These are phyloP conservation scores for Nothopassalora personata DNA, from an alignment of 2,329 filamentous ascomycete genomes.

Conservation along the genomic window DNA sequence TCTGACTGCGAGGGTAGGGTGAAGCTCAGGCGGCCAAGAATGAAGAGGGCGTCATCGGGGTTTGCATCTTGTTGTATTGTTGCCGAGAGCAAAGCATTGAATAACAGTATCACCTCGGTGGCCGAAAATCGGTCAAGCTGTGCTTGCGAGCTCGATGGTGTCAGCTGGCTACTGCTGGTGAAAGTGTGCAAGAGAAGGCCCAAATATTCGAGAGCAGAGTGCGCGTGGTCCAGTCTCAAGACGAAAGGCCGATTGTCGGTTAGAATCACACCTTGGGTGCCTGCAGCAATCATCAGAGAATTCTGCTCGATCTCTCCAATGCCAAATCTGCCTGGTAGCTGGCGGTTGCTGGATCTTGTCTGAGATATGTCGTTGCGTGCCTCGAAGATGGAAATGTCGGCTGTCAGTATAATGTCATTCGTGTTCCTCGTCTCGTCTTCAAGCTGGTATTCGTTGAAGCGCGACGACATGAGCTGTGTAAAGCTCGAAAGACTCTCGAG, in stretches of 20 bases:
- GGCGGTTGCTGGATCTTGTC: neutral
- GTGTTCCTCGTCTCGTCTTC: constrained; percentile 80
- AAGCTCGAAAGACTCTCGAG: constrained; percentile 67
- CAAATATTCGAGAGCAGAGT: constrained; percentile 74
- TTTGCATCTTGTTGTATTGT: constrained; percentile 25
- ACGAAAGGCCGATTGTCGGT: constrained; percentile 73
- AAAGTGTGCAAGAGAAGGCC: constrained; percentile 70
- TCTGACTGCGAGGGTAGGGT: constrained; percentile 55
- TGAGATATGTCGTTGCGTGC: neutral
- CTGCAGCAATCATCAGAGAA: constrained; percentile 37
- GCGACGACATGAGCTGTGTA: constrained; percentile 67
- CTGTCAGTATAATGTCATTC: constrained; percentile 66
- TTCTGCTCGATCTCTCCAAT: constrained; percentile 2
- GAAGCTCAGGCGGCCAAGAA: constrained; percentile 48
- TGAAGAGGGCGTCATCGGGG: constrained; percentile 38
- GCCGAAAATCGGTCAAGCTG: constrained; percentile 55
- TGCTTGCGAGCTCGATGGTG: constrained; percentile 10
- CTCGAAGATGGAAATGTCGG: constrained; percentile 60
- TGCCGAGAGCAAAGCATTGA: constrained; percentile 61
- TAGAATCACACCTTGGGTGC: constrained; percentile 67
- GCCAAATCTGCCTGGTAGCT: too few relatives aligned
- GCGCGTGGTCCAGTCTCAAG: constrained; percentile 66
- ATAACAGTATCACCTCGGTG: constrained; percentile 66
- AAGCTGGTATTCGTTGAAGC: constrained; percentile 70
- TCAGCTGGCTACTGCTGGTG: constrained; percentile 44